Percentiles rank a stretch among this genome's conserved stretches.
Conservation (phyloP, 2,329 filamentous ascomycete species). For the Aspergillus unguis region DNA sequence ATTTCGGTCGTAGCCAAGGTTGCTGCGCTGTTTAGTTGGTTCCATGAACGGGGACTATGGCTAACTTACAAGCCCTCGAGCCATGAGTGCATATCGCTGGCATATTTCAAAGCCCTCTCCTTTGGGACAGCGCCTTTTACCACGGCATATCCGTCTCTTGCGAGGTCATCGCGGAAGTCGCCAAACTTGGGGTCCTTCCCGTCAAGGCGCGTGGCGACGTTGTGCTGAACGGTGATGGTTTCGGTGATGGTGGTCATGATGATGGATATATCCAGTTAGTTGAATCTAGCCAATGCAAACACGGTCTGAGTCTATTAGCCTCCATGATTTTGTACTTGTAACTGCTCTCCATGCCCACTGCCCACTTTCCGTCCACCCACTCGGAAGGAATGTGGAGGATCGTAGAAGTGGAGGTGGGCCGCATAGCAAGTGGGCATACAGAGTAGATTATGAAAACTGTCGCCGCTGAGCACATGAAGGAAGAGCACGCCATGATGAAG, state of each 20-base stretch:
- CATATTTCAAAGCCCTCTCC: slow-evolving; percentile 36
- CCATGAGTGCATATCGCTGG: slow-evolving; percentile 23
- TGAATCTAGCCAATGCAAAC: too few relatives aligned
- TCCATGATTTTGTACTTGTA: too few relatives aligned
- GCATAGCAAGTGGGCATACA: not conserved
- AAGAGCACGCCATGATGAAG: not conserved
- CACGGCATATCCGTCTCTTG: slow-evolving; percentile 45
- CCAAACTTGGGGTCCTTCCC: slow-evolving; percentile 18
- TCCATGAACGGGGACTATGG: not conserved
- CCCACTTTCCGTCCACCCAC: slow-evolving; percentile 1
- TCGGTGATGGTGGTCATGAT: slow-evolving; percentile 21
- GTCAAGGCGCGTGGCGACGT: slow-evolving; percentile 20
- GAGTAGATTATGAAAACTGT: not conserved
- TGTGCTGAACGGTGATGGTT: slow-evolving; percentile 1
- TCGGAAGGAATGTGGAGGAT: not conserved
- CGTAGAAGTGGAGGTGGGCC: not conserved
- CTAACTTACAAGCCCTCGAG: slow-evolving; percentile 23
- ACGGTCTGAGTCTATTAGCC: too few relatives aligned
- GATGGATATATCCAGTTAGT: not conserved
- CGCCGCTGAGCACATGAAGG: too few relatives aligned
- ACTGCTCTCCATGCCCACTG: not conserved
- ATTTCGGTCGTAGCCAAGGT: slow-evolving; percentile 37
- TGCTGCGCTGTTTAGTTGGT: slow-evolving; percentile 13
- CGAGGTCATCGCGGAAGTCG: slow-evolving; percentile 27
- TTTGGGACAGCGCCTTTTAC: slow-evolving; percentile 46